These are phyloP conservation scores for Pythium rhizo-oryzae DNA, from an alignment of 352 stramenopile genomes.

Conservation along the genomic window DNA sequence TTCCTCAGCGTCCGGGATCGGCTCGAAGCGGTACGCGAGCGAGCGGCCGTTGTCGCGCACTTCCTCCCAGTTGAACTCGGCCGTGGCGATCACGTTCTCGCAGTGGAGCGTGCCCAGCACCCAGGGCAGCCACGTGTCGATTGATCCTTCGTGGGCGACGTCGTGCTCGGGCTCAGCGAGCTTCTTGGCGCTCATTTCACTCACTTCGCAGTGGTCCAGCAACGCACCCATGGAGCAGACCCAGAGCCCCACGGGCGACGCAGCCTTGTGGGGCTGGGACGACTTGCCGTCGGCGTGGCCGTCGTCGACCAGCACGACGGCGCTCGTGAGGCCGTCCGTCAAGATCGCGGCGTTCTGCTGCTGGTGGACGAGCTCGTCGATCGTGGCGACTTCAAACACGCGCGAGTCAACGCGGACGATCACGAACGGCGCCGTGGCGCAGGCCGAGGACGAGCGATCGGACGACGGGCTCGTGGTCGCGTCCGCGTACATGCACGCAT, in stretches of 20 bases:
- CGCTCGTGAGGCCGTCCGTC: constrained; percentile 23
- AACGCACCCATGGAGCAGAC: constrained; percentile 15
- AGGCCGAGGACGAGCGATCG: background rate
- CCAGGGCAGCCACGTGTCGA: constrained; percentile 17
- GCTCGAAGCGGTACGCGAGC: constrained; percentile 9
- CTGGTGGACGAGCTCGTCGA: constrained; percentile 26
- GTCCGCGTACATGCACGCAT: constrained; percentile 30
- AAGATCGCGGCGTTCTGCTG: constrained; percentile 17
- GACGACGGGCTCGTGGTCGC: constrained; percentile 9
- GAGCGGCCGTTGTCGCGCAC: background rate
- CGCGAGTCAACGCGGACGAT: constrained; percentile 11
- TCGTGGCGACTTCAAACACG: constrained; percentile 19
- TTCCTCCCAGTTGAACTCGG: constrained; percentile 30
- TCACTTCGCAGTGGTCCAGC: constrained; percentile 7
- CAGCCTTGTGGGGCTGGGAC: too few species aligned
- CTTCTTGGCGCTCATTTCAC: background rate
- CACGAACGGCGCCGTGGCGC: constrained; percentile 7
- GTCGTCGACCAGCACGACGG: constrained; percentile 19
- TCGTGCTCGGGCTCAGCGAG: background rate
- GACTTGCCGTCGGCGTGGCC: too few species aligned
- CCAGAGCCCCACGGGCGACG: constrained; percentile 17
- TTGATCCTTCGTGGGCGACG: background rate
- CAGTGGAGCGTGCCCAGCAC: constrained; percentile 24
- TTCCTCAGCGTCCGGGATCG: background rate
- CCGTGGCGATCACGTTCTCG: constrained; percentile 22